Percentiles rank a stretch among this genome's conserved stretches.
These are phyloP conservation scores for Pilobolus umbonatus DNA, from an alignment of 192 early-diverging fungal species.

Conservation along the genomic window DNA sequence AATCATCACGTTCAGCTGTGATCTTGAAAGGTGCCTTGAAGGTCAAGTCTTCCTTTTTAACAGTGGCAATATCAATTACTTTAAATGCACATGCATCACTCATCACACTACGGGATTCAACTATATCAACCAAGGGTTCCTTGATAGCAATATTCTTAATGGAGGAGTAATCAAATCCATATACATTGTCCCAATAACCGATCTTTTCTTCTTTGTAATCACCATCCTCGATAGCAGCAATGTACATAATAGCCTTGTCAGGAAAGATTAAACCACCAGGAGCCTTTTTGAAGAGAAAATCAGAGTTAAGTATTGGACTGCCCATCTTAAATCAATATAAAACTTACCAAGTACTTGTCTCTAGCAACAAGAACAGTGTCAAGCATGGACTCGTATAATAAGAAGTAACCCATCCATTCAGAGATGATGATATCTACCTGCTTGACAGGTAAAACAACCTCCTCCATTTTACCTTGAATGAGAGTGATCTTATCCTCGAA, in stretches of 20 bases:
- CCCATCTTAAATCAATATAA: too few species aligned
- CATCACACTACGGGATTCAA: constrained; percentile 80
- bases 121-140: constrained; percentile 95
- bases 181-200: constrained; percentile 84
- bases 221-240: constrained; percentile 91
- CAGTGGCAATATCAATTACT: constrained; percentile 72
- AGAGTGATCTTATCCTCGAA: constrained; percentile 84
- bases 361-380: constrained; percentile 98
- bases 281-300: too few species aligned
- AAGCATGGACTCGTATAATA: constrained; percentile 98
- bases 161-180: constrained; percentile 95
- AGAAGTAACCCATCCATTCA: constrained; percentile 99
- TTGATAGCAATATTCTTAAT: constrained; percentile 83
- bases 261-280: constrained; percentile 90
- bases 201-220: constrained; percentile 58
- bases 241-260: constrained; percentile 80
- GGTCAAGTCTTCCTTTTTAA: constrained; percentile 80
- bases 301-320: too few species aligned
- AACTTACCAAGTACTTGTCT: constrained; percentile 74
- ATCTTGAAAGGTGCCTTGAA: constrained; percentile 85
- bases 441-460: constrained; percentile 86
- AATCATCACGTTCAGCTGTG: constrained; percentile 72
- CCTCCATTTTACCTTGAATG: constrained; percentile 97
- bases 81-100: constrained; percentile 73
- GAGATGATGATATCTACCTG: constrained; percentile 99